phyloP scores from a whole-genome alignment of 768 basidiomycete species.

The Tulasnella sp. region DNA sequence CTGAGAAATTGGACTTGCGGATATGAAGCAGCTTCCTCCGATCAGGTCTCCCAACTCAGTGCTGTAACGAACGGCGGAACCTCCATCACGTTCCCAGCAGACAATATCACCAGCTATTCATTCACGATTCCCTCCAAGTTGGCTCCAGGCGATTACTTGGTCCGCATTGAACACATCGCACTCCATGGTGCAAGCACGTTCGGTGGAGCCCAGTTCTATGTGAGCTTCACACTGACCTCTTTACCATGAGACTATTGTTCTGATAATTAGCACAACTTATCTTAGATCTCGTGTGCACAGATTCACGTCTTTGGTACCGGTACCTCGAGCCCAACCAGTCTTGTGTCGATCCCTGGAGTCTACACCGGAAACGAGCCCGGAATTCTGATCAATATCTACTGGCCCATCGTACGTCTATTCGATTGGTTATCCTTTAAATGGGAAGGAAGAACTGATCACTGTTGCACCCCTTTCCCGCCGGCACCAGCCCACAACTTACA shows the following conservation, averaged over 20 bases:
- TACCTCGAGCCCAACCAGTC: background rate
- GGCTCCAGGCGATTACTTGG: constrained; percentile 2
- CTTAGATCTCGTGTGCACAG: background rate
- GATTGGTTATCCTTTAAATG: background rate
- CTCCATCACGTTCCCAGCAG: background rate
- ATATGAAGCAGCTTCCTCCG: background rate
- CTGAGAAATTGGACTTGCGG: no score
- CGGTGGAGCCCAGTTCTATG: constrained; percentile 8
- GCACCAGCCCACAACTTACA: background rate
- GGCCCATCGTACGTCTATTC: background rate
- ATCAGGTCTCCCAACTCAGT: constrained; percentile 3
- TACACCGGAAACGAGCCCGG: constrained; percentile 7
- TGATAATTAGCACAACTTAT: no score
- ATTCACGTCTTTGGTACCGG: background rate
- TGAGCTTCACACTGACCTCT: no score
- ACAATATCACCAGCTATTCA: background rate
- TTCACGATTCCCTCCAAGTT: constrained; percentile 5
- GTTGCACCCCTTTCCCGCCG: background rate
- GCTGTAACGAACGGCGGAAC: constrained; percentile 12
- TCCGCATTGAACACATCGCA: constrained; percentile 23
- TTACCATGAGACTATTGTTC: no score
- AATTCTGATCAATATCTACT: constrained; percentile 1
- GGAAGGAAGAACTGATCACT: background rate
- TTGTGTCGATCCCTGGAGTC: constrained; percentile 1
- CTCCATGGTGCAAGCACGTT: background rate